A percentile compares a stretch with the other conserved stretches of the same genome.
These are phyloP conservation scores for Kwoniella mangroviensis DNA, from an alignment of 768 basidiomycete genomes.

Conservation along the genomic window DNA sequence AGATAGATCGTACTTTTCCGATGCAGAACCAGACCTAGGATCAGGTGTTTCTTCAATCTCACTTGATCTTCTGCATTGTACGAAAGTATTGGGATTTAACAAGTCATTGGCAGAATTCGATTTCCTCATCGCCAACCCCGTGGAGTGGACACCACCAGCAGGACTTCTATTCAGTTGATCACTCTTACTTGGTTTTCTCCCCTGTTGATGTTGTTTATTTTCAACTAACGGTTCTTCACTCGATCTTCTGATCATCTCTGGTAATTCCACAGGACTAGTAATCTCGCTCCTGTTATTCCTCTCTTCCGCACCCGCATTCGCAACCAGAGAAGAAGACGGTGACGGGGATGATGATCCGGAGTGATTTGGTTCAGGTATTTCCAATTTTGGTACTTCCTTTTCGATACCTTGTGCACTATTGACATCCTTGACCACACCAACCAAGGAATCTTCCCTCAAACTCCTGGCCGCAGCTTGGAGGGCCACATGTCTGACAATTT, in stretches of 20 bases:
- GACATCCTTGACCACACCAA: constrained; percentile 26
- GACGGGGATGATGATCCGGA: background rate
- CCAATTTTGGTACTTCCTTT: constrained; percentile 15
- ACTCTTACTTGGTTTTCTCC: background rate
- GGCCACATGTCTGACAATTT: constrained; percentile 70
- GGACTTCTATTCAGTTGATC: background rate
- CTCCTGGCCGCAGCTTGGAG: constrained; percentile 73
- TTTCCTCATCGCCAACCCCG: background rate
- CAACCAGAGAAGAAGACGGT: background rate
- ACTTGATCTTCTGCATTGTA: constrained; percentile 1
- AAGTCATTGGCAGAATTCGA: constrained; percentile 1
- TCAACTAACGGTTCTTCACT: constrained; percentile 33
- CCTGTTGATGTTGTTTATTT: too few species aligned
- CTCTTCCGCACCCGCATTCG: constrained; percentile 4
- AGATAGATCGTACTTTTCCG: background rate
- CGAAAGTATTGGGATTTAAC: background rate
- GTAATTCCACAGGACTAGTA: constrained; percentile 35
- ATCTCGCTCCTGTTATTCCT: background rate
- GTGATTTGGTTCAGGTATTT: background rate
- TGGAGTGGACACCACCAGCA: background rate
- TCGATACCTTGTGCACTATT: background rate
- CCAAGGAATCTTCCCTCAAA: constrained; percentile 57
- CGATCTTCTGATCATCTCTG: constrained; percentile 31
- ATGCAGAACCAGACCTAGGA: background rate
- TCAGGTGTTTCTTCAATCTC: constrained; percentile 4